Conservation (phyloP, 306 rosid genomes). For the Prinsepia uniflora region DNA sequence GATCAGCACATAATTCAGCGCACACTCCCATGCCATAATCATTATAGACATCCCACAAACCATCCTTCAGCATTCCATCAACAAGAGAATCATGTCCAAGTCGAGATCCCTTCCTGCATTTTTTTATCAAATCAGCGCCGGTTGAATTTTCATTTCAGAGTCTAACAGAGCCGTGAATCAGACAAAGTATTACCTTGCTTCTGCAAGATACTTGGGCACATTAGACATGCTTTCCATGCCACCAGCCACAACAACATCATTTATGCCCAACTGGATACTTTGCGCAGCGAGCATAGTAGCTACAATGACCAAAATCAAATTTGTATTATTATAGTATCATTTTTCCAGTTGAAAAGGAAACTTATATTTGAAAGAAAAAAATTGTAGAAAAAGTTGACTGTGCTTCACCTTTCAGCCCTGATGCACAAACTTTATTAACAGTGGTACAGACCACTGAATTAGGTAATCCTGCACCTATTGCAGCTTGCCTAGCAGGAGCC, state of each 20-base stretch:
- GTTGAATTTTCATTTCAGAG: constrained; percentile 20
- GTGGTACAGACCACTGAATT: constrained; percentile 80
- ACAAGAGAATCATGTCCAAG: constrained; percentile 96
- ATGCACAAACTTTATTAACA: constrained; percentile 96
- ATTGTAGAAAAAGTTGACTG: constrained; percentile 3
- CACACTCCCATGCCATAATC: constrained; percentile 92
- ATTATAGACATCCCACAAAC: constrained; percentile 88
- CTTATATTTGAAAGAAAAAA: background rate
- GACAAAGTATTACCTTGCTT: constrained; percentile 72
- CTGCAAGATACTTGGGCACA: constrained; percentile 84
- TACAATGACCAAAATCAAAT: constrained; percentile 35
- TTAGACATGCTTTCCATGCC: constrained; percentile 99
- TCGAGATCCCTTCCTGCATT: constrained; percentile 96
- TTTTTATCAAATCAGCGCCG: constrained; percentile 27
- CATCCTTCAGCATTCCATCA: constrained; percentile 97
- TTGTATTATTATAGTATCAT: background rate
- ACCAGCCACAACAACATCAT: constrained; percentile 95
- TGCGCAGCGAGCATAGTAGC: constrained; percentile 98
- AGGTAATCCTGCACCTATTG: constrained; percentile 91
- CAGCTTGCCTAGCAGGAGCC: constrained; percentile 99
- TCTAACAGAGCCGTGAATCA: constrained; percentile 14
- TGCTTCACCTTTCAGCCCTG: constrained; percentile 85
- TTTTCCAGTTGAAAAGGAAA: background rate
- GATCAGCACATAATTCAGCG: constrained; percentile 93
- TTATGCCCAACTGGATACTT: constrained; percentile 90